Conservation (phyloP, 805 yeast species). For the Jamesozyma rosinii region DNA sequence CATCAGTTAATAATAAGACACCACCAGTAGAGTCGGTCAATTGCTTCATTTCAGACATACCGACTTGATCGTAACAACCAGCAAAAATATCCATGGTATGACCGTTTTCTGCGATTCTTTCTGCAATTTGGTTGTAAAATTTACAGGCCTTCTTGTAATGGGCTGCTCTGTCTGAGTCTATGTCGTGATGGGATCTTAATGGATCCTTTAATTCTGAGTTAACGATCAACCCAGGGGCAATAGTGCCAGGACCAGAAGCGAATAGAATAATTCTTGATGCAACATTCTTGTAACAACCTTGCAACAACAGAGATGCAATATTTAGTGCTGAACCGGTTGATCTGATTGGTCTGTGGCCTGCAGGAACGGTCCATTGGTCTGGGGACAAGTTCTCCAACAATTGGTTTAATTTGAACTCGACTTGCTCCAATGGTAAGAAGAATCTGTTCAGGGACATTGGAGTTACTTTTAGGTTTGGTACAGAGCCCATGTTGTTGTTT, state of each 20-base stretch:
- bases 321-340: slow-evolving; percentile 89
- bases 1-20: slow-evolving; percentile 75
- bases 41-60: slow-evolving; percentile 86
- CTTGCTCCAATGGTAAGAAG: slow-evolving; percentile 62
- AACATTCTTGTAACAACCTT: slow-evolving; percentile 70
- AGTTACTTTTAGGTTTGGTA: slow-evolving; percentile 29
- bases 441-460: slow-evolving; percentile 50
- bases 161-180: slow-evolving; percentile 81
- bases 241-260: slow-evolving; percentile 92
- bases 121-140: slow-evolving; percentile 67
- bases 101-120: slow-evolving; percentile 59
- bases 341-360: slow-evolving; percentile 77
- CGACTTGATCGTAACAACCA: slow-evolving; percentile 93
- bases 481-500: slow-evolving; percentile 23
- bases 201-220: slow-evolving; percentile 89
- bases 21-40: slow-evolving; percentile 86
- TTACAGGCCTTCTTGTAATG: slow-evolving; percentile 80
- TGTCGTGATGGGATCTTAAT: slow-evolving; percentile 92
- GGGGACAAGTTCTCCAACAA: slow-evolving; percentile 66
- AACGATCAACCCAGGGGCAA: slow-evolving; percentile 90
- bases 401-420: slow-evolving; percentile 75
- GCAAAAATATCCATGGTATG: slow-evolving; percentile 87
- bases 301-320: slow-evolving; percentile 73
- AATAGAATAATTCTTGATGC: slow-evolving; percentile 87
- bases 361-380: slow-evolving; percentile 85